Evolutionary conservation across 805 yeast genomes (phyloP).

Genomic region (Phaffomyces antillensis): DNA sequence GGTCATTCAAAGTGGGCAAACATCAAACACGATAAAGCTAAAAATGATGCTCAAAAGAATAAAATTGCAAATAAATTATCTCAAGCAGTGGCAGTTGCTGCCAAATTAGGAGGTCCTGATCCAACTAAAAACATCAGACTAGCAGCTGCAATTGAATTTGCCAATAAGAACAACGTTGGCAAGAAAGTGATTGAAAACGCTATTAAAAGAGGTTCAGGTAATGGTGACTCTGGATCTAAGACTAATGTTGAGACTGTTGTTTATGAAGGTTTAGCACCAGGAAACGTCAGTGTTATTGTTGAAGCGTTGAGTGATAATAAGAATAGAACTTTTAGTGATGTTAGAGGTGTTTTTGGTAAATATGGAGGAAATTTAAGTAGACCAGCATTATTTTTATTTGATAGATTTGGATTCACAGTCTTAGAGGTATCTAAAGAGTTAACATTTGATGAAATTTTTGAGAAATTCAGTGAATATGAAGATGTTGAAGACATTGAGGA

Average conservation of each 20-base stretch:
- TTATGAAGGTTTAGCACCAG: slow-evolving; percentile 91
- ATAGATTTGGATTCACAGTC: slow-evolving; percentile 66
- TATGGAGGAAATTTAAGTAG: slow-evolving; percentile 56
- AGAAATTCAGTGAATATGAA: slow-evolving; percentile 61
- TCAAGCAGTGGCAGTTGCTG: slow-evolving; percentile 66
- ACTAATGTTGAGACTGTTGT: slow-evolving; percentile 45
- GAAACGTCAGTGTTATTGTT: slow-evolving; percentile 78
- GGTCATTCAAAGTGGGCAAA: slow-evolving; percentile 97
- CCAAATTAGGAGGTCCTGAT: slow-evolving; percentile 65
- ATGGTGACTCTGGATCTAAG: slow-evolving; percentile 38
- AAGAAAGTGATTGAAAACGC: slow-evolving; percentile 86
- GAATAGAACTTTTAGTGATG: slow-evolving; percentile 67
- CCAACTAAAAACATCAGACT: slow-evolving; percentile 51
- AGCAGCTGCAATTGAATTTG: slow-evolving; percentile 69
- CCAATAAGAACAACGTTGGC: slow-evolving; percentile 67
- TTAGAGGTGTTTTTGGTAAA: slow-evolving; percentile 69
- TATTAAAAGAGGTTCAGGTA: slow-evolving; percentile 76
- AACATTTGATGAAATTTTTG: slow-evolving; percentile 62
- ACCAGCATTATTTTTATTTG: slow-evolving; percentile 74
- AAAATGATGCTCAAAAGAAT: slow-evolving; percentile 76
- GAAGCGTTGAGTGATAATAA: slow-evolving; percentile 89
- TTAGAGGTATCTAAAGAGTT: slow-evolving; percentile 32
- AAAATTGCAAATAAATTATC: slow-evolving; percentile 65
- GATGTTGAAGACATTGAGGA: slow-evolving; percentile 74
- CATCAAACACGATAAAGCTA: slow-evolving; percentile 89